phyloP scores from a whole-genome alignment of 1,139 yeast genomes.

The Pichiaceae sp. region DNA sequence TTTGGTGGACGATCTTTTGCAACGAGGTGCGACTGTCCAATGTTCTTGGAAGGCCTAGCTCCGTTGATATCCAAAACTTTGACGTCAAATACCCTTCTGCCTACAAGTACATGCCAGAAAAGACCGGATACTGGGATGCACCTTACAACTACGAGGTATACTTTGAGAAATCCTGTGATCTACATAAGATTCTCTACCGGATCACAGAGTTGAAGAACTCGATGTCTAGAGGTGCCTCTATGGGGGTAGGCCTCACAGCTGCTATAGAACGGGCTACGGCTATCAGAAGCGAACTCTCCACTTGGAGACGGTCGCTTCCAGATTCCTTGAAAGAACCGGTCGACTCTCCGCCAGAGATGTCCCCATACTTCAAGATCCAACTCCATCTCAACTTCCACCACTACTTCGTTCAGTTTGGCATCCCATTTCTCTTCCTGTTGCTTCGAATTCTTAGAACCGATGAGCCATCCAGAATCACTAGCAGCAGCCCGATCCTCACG shows the following conservation, averaged over 20 bases:
- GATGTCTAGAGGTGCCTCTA: not conserved
- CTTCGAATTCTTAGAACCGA: slow-evolving; percentile 1
- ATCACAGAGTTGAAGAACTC: slow-evolving; percentile 1
- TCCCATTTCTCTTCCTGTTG: slow-evolving; percentile 4
- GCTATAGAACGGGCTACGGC: not conserved
- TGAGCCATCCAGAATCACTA: not conserved
- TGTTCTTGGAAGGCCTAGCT: slow-evolving; percentile 2
- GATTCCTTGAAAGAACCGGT: not conserved
- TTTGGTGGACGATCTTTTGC: slow-evolving; percentile 5
- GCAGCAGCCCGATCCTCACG: slow-evolving; percentile 1
- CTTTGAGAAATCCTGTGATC: slow-evolving; percentile 1
- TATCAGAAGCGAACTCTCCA: slow-evolving; percentile 1
- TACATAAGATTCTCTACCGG: slow-evolving; percentile 2
- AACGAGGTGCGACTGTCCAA: slow-evolving; percentile 3
- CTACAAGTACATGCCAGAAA: not conserved
- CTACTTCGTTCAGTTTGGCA: slow-evolving; percentile 2
- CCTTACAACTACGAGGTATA: slow-evolving; percentile 2
- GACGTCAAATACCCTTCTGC: slow-evolving; percentile 1
- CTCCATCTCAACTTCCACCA: slow-evolving; percentile 4
- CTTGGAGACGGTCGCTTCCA: slow-evolving; percentile 3
- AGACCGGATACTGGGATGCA: not conserved
- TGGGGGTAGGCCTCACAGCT: not conserved
- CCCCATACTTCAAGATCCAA: slow-evolving; percentile 1
- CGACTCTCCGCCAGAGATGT: not conserved
- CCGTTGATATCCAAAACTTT: slow-evolving; percentile 1